Conservation (phyloP, 2,329 filamentous ascomycete species). For the Talaromyces sp. region DNA sequence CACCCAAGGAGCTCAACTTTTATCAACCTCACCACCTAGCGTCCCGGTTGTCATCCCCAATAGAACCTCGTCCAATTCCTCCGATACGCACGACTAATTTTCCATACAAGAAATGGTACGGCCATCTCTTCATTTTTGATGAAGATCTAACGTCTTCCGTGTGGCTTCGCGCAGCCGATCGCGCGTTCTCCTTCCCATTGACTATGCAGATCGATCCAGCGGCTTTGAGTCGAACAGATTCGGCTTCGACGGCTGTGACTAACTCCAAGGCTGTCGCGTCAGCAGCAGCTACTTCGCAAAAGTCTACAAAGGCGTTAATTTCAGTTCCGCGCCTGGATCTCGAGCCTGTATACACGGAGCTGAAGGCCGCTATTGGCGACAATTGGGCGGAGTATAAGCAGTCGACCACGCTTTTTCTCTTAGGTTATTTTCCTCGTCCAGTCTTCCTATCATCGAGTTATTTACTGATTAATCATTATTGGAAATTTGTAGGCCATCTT, state of each 20-base stretch:
- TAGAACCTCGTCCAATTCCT: not conserved
- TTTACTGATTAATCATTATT: not conserved
- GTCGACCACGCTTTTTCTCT: slow-evolving; percentile 53
- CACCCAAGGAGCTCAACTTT: slow-evolving; percentile 5
- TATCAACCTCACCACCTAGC: slow-evolving; percentile 23
- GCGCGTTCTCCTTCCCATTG: slow-evolving; percentile 30
- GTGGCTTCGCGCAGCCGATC: slow-evolving; percentile 42
- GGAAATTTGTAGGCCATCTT: slow-evolving; percentile 46
- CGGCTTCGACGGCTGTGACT: slow-evolving; percentile 31
- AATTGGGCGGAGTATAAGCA: slow-evolving; percentile 60
- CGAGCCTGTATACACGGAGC: slow-evolving; percentile 59
- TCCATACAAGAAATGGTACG: slow-evolving; percentile 6
- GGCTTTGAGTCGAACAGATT: slow-evolving; percentile 43
- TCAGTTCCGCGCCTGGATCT: slow-evolving; percentile 60
- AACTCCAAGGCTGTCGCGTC: slow-evolving; percentile 32
- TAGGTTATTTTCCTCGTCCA: slow-evolving; percentile 44
- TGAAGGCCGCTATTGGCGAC: slow-evolving; percentile 58
- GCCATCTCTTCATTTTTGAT: slow-evolving; percentile 24
- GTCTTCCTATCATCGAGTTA: not conserved
- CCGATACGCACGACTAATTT: not conserved
- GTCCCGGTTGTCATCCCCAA: slow-evolving; percentile 26
- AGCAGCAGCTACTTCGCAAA: slow-evolving; percentile 36
- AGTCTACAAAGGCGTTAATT: slow-evolving; percentile 49
- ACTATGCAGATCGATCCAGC: slow-evolving; percentile 47
- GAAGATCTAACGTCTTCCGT: slow-evolving; percentile 35